Percentiles rank a stretch among this genome's conserved stretches.
phyloP scores from a whole-genome alignment of 108 stramenopile genomes.

The Parietichytrium sp. region DNA sequence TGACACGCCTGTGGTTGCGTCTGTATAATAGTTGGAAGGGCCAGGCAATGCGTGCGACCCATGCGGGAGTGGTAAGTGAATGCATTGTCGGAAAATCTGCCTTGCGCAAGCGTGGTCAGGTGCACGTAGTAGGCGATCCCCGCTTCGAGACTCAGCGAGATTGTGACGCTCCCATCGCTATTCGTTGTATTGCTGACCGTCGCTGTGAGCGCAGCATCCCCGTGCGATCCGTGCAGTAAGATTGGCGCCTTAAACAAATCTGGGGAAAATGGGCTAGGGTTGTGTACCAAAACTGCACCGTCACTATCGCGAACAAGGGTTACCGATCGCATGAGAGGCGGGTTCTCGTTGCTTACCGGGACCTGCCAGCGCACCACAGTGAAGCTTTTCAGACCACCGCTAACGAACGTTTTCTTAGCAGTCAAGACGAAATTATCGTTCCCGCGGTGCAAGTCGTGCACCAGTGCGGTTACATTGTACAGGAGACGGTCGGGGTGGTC shows the following conservation, averaged over 20 bases:
- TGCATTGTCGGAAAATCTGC: conserved; percentile 56
- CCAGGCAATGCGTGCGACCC: neutral
- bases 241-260: too few species aligned
- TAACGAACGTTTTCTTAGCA: neutral
- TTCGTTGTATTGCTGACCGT: neutral
- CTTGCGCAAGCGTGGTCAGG: conserved; percentile 58
- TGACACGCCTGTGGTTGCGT: too few species aligned
- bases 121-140: conserved; percentile 52
- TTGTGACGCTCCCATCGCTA: neutral
- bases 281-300: too few species aligned
- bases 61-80: conserved; percentile 37
- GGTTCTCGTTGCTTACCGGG: neutral
- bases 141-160: neutral
- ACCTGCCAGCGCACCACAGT: neutral
- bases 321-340: neutral
- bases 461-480: neutral
- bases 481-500: neutral
- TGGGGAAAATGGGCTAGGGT: too few species aligned
- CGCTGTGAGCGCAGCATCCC: too few species aligned
- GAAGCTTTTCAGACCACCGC: neutral
- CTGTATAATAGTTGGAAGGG: too few species aligned
- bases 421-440: neutral
- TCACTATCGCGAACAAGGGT: neutral
- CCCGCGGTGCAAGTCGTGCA: neutral
- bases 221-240: too few species aligned